These are phyloP conservation scores for Metarhizium humberi DNA, from an alignment of 2,329 filamentous ascomycete genomes.

Conservation along the genomic window DNA sequence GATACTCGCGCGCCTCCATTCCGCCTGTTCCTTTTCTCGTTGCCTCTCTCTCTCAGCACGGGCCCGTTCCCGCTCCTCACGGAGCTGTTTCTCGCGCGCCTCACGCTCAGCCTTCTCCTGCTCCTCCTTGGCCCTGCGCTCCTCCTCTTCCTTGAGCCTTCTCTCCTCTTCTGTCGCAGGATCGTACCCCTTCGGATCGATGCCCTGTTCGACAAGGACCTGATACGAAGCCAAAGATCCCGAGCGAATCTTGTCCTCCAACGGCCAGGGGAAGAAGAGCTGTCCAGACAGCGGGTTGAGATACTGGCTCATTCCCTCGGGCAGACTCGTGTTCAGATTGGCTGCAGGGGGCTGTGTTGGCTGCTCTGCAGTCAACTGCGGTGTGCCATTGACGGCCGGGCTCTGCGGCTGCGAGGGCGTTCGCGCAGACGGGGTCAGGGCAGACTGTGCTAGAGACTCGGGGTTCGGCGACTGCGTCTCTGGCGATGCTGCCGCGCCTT, in stretches of 20 bases:
- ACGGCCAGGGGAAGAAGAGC: slow-evolving; percentile 70
- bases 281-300: slow-evolving; percentile 47
- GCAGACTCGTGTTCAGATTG: slow-evolving; percentile 32
- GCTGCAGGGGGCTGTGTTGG: slow-evolving; percentile 23
- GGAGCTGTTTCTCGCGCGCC: slow-evolving; percentile 31
- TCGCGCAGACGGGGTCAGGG: slow-evolving; percentile 21
- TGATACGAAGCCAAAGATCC: slow-evolving; percentile 61
- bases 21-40: slow-evolving; percentile 31
- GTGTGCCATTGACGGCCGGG: slow-evolving; percentile 24
- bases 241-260: slow-evolving; percentile 56
- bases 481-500: slow-evolving; percentile 23
- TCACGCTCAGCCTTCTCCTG: slow-evolving; percentile 35
- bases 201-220: slow-evolving; percentile 49
- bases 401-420: slow-evolving; percentile 25
- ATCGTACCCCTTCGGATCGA: slow-evolving; percentile 52
- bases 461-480: slow-evolving; percentile 18
- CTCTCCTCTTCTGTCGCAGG: slow-evolving; percentile 45
- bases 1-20: slow-evolving; percentile 30
- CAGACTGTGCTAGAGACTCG: slow-evolving; percentile 20
- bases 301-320: slow-evolving; percentile 36
- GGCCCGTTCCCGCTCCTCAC: slow-evolving; percentile 28
- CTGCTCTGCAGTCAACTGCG: slow-evolving; percentile 17
- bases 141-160: slow-evolving; percentile 41
- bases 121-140: slow-evolving; percentile 36
- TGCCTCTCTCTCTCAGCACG: slow-evolving; percentile 33